Conservation (phyloP, 1,284 basidiomycete genomes). For the Xerocomus minutiporus region DNA sequence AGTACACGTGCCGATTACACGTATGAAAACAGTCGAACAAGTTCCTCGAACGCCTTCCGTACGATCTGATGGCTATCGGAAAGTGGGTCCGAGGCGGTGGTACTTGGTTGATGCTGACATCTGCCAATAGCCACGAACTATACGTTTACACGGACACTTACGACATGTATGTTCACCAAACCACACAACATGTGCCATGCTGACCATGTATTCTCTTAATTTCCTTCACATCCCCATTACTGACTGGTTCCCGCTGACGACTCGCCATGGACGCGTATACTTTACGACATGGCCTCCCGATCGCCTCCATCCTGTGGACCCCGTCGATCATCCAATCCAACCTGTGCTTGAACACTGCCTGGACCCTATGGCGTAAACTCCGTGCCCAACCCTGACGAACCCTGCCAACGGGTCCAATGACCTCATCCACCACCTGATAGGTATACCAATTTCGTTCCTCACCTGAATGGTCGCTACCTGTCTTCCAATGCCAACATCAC, state of each 20-base stretch:
- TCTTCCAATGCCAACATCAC: slow-evolving; percentile 87
- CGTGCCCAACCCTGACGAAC: neutral
- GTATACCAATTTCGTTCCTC: slow-evolving; percentile 71
- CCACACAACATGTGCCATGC: neutral
- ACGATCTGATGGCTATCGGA: slow-evolving; percentile 82
- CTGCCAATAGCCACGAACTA: slow-evolving; percentile 64
- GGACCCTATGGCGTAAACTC: neutral
- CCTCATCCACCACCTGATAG: slow-evolving; percentile 25
- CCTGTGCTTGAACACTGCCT: neutral
- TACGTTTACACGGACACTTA: slow-evolving; percentile 74
- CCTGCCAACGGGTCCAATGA: neutral
- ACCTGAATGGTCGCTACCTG: slow-evolving; percentile 70
- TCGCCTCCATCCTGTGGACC: neutral
- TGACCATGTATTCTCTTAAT: slow-evolving; percentile 7
- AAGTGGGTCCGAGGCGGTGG: slow-evolving; percentile 45
- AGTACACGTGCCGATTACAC: neutral
- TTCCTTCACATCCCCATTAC: neutral
- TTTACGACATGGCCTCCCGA: slow-evolving; percentile 1
- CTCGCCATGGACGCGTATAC: neutral
- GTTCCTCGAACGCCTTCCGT: slow-evolving; percentile 71
- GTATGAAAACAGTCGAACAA: slow-evolving; percentile 49
- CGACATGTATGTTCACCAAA: slow-evolving; percentile 55
- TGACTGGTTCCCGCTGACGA: neutral
- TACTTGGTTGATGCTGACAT: slow-evolving; percentile 6
- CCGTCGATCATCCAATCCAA: slow-evolving; percentile 7